These are phyloP conservation scores for Mitragyna speciosa DNA, from an alignment of 257 asterid genomes.

Conservation along the genomic window DNA sequence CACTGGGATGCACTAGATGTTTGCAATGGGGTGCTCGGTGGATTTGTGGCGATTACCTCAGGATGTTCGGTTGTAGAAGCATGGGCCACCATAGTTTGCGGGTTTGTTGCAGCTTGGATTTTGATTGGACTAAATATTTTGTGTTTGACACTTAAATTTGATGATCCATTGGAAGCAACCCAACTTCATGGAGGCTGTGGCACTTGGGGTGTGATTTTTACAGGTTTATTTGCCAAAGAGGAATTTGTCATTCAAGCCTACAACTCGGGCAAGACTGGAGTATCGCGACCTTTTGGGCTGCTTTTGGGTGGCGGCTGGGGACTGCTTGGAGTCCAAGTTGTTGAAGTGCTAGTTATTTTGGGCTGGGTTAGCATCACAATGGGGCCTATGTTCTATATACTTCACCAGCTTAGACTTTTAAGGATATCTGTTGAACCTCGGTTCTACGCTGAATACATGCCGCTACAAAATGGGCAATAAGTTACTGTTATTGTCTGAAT, in stretches of 20 bases:
- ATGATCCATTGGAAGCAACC: constrained; percentile 64
- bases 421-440: constrained; percentile 50
- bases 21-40: constrained; percentile 65
- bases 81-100: constrained; percentile 63
- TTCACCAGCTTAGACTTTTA: constrained; percentile 45
- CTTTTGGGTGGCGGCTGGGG: constrained; percentile 64
- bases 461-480: constrained; percentile 31
- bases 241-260: constrained; percentile 47
- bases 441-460: constrained; percentile 47
- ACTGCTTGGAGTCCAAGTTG: constrained; percentile 54
- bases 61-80: constrained; percentile 69
- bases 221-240: constrained; percentile 56
- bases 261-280: constrained; percentile 36
- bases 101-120: constrained; percentile 57
- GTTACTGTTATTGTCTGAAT: not conserved
- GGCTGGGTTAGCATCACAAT: constrained; percentile 62
- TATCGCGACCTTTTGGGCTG: constrained; percentile 43
- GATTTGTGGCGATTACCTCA: constrained; percentile 62
- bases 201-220: constrained; percentile 64
- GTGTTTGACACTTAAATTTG: constrained; percentile 40
- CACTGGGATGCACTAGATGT: constrained; percentile 64
- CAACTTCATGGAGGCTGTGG: constrained; percentile 71
- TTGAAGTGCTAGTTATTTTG: constrained; percentile 41
- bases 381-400: constrained; percentile 60
- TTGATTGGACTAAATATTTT: constrained; percentile 48